phyloP scores from a whole-genome alignment of 2,329 filamentous ascomycete genomes.

The Sporothrix luriei region DNA sequence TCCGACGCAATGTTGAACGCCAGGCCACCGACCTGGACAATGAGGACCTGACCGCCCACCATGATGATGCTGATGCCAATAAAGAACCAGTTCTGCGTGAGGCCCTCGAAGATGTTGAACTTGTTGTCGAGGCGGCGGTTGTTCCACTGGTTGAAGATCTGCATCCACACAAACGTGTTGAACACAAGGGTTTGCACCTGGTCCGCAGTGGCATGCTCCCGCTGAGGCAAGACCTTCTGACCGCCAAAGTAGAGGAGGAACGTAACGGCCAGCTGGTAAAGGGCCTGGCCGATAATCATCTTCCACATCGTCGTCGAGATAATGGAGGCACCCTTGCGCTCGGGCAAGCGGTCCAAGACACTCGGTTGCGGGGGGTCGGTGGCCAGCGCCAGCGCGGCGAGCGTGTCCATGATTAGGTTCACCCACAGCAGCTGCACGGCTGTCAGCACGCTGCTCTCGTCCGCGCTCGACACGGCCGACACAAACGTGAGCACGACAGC shows the following conservation, averaged over 20 bases:
- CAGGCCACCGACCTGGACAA: constrained; percentile 80
- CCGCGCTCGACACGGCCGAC: constrained; percentile 71
- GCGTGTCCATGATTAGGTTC: constrained; percentile 96
- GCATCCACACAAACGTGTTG: constrained; percentile 99
- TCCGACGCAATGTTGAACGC: constrained; percentile 72
- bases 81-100: constrained; percentile 86
- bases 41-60: constrained; percentile 85
- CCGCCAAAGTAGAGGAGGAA: constrained; percentile 72
- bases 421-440: constrained; percentile 95
- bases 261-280: constrained; percentile 81
- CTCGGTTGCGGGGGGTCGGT: constrained; percentile 86
- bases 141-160: constrained; percentile 98
- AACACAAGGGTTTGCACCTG: constrained; percentile 83
- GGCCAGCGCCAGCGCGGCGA: constrained; percentile 83
- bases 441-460: constrained; percentile 75
- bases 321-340: constrained; percentile 59
- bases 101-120: constrained; percentile 93
- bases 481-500: constrained; percentile 87
- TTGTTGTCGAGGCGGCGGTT: constrained; percentile 92
- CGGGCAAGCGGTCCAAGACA: constrained; percentile 74
- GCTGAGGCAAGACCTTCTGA: constrained; percentile 42
- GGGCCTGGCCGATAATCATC: constrained; percentile 92
- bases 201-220: constrained; percentile 46
- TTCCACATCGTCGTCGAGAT: constrained; percentile 98
- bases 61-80: constrained; percentile 82